phyloP scores from a whole-genome alignment of 768 basidiomycete species.

The Myochromella boudieri region DNA sequence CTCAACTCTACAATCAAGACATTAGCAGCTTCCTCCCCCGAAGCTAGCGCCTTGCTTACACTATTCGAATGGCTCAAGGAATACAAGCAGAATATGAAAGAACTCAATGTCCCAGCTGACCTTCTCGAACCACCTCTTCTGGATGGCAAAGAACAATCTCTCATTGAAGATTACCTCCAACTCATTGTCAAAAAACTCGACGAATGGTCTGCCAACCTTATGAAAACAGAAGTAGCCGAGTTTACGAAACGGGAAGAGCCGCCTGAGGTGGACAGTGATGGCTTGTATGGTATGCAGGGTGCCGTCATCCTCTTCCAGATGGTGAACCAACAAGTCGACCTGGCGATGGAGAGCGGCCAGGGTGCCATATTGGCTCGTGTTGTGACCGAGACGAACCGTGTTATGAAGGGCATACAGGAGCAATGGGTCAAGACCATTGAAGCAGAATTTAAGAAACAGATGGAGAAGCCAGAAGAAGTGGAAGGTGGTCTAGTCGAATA shows the following conservation, averaged over 20 bases:
- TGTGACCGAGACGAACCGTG: conserved; percentile 82
- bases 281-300: conserved; percentile 87
- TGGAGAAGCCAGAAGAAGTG: conserved; percentile 85
- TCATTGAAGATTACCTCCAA: conserved; percentile 94
- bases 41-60: conserved; percentile 83
- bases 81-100: conserved; percentile 94
- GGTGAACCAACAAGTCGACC: conserved; percentile 95
- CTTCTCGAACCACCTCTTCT: conserved; percentile 88
- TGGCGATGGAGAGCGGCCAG: conserved; percentile 94
- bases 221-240: conserved; percentile 85
- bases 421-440: conserved; percentile 87
- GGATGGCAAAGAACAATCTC: conserved; percentile 88
- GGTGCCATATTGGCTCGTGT: conserved; percentile 91
- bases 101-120: conserved; percentile 80
- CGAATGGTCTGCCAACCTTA: conserved; percentile 94
- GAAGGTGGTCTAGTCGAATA: conserved; percentile 92
- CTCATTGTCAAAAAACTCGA: conserved; percentile 94
- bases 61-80: conserved; percentile 96
- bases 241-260: conserved; percentile 82
- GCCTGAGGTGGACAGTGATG: conserved; percentile 88
- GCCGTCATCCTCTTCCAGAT: conserved; percentile 97
- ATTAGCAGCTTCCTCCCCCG: conserved; percentile 72
- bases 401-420: conserved; percentile 86
- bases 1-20: conserved; percentile 72
- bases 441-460: conserved; percentile 81